Base-by-base conservation (phyloP, 176 grass and related monocot genomes). In the Zoysia japonica region DNA sequence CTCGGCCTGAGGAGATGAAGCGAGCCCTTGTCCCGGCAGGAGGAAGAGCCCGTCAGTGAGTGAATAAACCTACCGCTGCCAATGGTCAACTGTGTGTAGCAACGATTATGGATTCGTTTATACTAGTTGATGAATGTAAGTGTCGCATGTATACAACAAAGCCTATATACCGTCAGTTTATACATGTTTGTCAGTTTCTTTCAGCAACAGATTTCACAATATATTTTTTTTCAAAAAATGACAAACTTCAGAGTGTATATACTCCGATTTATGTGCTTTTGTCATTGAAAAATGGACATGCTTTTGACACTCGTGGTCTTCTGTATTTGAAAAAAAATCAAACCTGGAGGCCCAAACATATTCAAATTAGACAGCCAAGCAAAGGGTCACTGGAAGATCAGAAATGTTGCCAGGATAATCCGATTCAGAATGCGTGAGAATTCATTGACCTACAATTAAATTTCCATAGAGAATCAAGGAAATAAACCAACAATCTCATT, bases 1-100 rank as follows among this genome's bases (percentile, higher is more conserved):
- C 67, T 97, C 38, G 94, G 91, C 44, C 61, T 94, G 4, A 94
- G 71, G 63, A 65, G 80, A 69, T 85, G 62, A 76, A 35, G 36
- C 11, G 20, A 7, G 14, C 9, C 2, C 3, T 1, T 9, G 60
- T 20, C 60, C 9, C 10, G 3, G 62, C 11, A 0, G 28, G 71
- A 83, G 50, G n/a, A 57, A 68, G 70, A 39, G 16, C 5, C 7
- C 4, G 19, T 28, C 0, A 2, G n/a, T 19, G 67, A 77, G 37
- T 45, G 28, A 87, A 56, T 72, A 53, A 83, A 7, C 43, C 17
- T 6, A 42, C 35, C 38, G 36, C 11, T 51, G 68, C 45, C 1
- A 13, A 19, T 42, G 40, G 20, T 40, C 62, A 40, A 59, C 1
- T 47, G 28, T 14, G 50, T 12, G 41, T 62, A 76, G 4, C 28